Base-by-base conservation (phyloP, 2,329 filamentous ascomycete species). In the Aspergillus melleus region DNA sequence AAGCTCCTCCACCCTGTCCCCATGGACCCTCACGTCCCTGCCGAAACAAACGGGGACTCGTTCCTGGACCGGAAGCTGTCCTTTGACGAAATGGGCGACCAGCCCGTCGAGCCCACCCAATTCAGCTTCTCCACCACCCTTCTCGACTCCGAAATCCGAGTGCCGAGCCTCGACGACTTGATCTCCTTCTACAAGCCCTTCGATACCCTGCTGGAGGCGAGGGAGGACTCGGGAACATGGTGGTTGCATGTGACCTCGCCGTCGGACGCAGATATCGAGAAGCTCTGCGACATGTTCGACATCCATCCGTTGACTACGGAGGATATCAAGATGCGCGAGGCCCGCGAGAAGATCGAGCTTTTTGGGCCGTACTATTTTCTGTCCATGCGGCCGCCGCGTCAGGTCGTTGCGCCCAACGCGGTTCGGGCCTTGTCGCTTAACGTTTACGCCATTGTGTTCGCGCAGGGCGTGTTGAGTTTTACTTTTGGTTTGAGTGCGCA, bases 351-450 rank as follows among this genome's bases (percentile, higher is more conserved):
- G 81, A 96, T 97, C 60, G 94, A 98, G 75, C 84, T 97, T n/a
- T 98, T 98, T 77, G 89, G 90, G 8, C 90, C 91, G 10, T 98
- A 98, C 79, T 98, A 97, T 79, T 96, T 98, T 74, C 89, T 96
- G 49, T 95, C 90, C 71, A 96, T 97, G 83, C 87, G 92, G 49
- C 95, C 92, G 2, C 96, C 96, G 80, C 88, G 86, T 64, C 88
- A 91, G 52, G 81, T 90, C 60, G 89, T 93, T 64, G 87, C 89
- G 63, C 83, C 87, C 29, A 87, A 88, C 26, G 86, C 89, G 52
- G 86, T 90, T 54, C 93, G 94, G 70, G 90, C 95, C 65, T 90
- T 96, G 70, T 91, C 92, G 0, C 90, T 95, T 79, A 96, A 96
- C 74, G 88, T 96, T 54, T 97, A 97, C 72, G 92, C 95, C 39